These are phyloP conservation scores for Saraca asoca DNA, from an alignment of 331 rosid species.

Conservation along the genomic window DNA sequence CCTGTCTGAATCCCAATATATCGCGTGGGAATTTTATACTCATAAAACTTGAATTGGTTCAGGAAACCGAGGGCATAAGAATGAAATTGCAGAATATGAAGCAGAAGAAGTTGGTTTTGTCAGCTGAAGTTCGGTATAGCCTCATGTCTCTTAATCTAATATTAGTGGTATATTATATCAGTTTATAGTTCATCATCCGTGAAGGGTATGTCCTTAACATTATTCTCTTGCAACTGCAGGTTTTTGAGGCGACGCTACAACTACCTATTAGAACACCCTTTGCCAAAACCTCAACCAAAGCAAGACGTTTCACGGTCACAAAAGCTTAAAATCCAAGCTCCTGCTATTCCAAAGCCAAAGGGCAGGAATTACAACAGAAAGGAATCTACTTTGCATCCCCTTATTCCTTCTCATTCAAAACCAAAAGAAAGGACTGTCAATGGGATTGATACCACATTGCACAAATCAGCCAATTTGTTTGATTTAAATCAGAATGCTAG, in stretches of 20 bases:
- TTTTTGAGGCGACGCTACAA: conserved; percentile 72
- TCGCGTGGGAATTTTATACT: neutral
- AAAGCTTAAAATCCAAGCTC: conserved; percentile 46
- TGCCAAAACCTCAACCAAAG: conserved; percentile 48
- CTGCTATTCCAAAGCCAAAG: conserved; percentile 47
- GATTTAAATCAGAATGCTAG: conserved; percentile 68
- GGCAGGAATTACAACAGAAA: conserved; percentile 56
- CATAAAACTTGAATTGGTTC: conserved; percentile 27
- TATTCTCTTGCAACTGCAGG: conserved; percentile 46
- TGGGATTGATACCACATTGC: conserved; percentile 43
- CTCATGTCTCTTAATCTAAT: neutral
- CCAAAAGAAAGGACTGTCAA: conserved; percentile 49
- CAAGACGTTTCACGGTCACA: conserved; percentile 38
- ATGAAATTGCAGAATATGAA: conserved; percentile 56
- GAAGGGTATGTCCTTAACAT: conserved; percentile 9
- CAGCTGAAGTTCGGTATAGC: conserved; percentile 77
- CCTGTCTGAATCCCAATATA: neutral
- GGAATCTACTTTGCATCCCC: conserved; percentile 41
- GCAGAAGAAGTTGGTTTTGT: conserved; percentile 57
- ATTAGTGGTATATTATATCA: neutral
- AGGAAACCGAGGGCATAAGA: conserved; percentile 75
- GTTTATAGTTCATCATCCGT: conserved; percentile 10
- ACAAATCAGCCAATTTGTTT: conserved; percentile 40
- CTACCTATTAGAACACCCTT: conserved; percentile 56
- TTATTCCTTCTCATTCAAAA: conserved; percentile 39